phyloP scores from a whole-genome alignment of 345 rosid genomes.

The Orychophragmus violaceus region DNA sequence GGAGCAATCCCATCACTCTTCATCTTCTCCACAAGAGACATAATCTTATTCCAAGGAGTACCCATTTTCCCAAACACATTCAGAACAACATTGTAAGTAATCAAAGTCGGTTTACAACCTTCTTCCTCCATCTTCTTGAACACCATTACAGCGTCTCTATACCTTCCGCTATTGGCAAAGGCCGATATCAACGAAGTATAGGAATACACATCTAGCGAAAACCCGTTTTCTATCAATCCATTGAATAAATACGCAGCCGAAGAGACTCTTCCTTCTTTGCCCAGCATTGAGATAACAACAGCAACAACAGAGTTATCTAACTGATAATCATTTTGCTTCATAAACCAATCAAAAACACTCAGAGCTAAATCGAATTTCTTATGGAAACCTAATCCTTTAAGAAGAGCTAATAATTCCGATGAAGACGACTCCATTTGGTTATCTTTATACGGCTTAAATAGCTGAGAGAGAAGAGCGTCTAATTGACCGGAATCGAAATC shows the following conservation, averaged over 20 bases:
- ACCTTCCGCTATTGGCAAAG: conserved; percentile 65
- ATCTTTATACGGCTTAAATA: conserved; percentile 35
- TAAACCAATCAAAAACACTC: conserved; percentile 70
- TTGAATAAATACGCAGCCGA: conserved; percentile 55
- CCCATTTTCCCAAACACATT: conserved; percentile 95
- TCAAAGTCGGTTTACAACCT: conserved; percentile 74
- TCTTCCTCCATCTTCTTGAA: conserved; percentile 83
- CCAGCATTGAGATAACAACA: conserved; percentile 56
- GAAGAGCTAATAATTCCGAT: conserved; percentile 52
- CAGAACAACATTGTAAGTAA: conserved; percentile 77
- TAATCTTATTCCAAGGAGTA: conserved; percentile 84
- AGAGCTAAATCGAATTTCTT: conserved; percentile 61
- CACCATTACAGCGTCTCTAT: conserved; percentile 68
- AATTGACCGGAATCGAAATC: conserved; percentile 45
- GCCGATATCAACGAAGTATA: conserved; percentile 76
- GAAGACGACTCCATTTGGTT: conserved; percentile 26
- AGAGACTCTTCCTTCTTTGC: conserved; percentile 55
- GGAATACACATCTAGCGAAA: conserved; percentile 64
- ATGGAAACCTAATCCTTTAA: conserved; percentile 71
- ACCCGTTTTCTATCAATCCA: conserved; percentile 47
- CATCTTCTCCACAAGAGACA: conserved; percentile 55
- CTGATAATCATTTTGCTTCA: conserved; percentile 41
- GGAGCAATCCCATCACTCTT: conserved; percentile 53
- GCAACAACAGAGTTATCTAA: conserved; percentile 59
- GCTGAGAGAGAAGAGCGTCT: conserved; percentile 32